A percentile compares a stretch with the other conserved stretches of the same genome.
Conservation (phyloP, 1,139 yeast species). For the Kazachstania sp. region DNA sequence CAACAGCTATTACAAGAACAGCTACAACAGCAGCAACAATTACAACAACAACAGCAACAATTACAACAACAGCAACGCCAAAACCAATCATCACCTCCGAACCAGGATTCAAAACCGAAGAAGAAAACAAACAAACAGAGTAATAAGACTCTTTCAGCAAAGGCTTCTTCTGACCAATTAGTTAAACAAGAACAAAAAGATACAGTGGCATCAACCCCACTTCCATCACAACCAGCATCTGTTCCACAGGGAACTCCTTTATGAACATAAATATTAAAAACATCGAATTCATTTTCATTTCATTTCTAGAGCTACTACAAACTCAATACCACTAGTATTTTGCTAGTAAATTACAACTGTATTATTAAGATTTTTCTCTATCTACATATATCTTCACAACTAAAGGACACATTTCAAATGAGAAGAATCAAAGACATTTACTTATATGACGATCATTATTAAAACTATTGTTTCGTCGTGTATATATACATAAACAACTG, state of each 20-base stretch:
- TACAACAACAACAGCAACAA: constrained; percentile 2
- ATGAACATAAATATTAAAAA: neutral
- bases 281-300: neutral
- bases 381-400: constrained; percentile 2
- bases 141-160: constrained; percentile 6
- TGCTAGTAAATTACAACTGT: no score
- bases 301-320: neutral
- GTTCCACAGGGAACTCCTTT: constrained; percentile 2
- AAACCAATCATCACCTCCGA: neutral
- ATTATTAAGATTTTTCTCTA: neutral
- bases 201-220: constrained; percentile 4
- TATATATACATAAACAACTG: no score
- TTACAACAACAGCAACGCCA: constrained; percentile 12
- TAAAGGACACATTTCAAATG: no score
- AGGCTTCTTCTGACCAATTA: neutral
- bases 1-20: constrained; percentile 6
- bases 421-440: no score
- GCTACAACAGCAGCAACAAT: constrained; percentile 12
- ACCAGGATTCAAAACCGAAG: constrained; percentile 1
- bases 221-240: constrained; percentile 2
- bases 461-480: no score
- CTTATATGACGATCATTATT: no score
- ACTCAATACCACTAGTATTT: no score
- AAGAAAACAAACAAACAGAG: constrained; percentile 9
- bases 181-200: constrained; percentile 3